Evolutionary conservation across 2,329 filamentous ascomycete genomes (phyloP), one percentile per base, ranked within the genome.

Genomic region (Dothideomycetidae sp.): DNA sequence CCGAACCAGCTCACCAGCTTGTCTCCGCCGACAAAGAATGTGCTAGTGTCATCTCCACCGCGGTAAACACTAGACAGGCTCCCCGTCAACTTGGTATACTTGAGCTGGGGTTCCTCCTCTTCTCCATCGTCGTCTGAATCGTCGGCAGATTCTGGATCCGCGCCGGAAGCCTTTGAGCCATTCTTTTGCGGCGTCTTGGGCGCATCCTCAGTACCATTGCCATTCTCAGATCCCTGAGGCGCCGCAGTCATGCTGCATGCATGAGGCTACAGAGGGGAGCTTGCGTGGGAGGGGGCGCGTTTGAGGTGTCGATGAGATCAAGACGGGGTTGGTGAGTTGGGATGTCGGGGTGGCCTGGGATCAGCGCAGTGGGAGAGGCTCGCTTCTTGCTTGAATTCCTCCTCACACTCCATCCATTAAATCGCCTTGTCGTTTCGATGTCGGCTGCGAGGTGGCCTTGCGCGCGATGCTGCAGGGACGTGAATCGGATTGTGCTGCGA

Each of bases 21-120:
- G 66, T 98, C 88, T 36, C 88, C 88, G 29, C 81, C 81, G 34
- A 93, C 83, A 34, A 92, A 63, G 55, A 93, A 93, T 5, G 82
- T 68, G 58, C 86, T 94, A 16, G 88, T 94, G 48, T 85, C 83
- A 69, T 98, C 90, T 49, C 84, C 86, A 62, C 93, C 93, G 41
- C 85, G 78, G 62, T 98, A 98, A 21, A 94, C 73, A 30, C 79
- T 66, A 16, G 71, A 75, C 43, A 98, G 63, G 50, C 79, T 78
- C 43, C 77, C 78, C 5, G 90, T 96, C 48, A 96, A 62, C 33
- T 84, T 79, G 35, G 79, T 80, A 57, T 94, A 94, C 60, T 98
- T 98, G 50, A 98, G 72, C 53, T 78, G 80, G 17, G 90, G 92
- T 59, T 96, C 88, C 12, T 96, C 88, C 4, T 94, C 86, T 3